Conservation (phyloP, 768 basidiomycete genomes). For the Trametes cinnabarina region DNA sequence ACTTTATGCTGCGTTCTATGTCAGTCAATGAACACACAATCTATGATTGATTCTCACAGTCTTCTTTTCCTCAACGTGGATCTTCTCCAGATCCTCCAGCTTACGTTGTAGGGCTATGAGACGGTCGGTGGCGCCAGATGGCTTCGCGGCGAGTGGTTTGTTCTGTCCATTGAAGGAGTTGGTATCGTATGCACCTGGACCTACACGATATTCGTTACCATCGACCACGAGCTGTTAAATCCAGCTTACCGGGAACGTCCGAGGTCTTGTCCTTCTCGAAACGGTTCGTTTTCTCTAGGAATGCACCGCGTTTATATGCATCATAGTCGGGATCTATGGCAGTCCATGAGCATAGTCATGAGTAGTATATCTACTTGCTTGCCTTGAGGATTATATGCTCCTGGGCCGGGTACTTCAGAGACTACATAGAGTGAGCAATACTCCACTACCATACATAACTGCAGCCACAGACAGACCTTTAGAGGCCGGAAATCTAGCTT, state of each 20-base stretch:
- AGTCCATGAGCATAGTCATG: background rate
- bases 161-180: slow-evolving; percentile 25
- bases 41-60: slow-evolving; percentile 42
- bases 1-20: slow-evolving; percentile 47
- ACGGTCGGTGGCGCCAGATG: slow-evolving; percentile 36
- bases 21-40: slow-evolving; percentile 2
- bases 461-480: slow-evolving; percentile 12
- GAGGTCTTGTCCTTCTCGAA: slow-evolving; percentile 45
- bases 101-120: slow-evolving; percentile 58
- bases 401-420: slow-evolving; percentile 53
- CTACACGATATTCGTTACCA: slow-evolving; percentile 23
- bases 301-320: slow-evolving; percentile 55
- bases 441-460: background rate
- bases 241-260: slow-evolving; percentile 42
- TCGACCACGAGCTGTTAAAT: background rate
- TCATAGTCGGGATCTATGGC: slow-evolving; percentile 44
- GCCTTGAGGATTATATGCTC: slow-evolving; percentile 48
- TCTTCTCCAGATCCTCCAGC: slow-evolving; percentile 59
- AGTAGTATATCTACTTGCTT: background rate
- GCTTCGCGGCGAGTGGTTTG: slow-evolving; percentile 28
- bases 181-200: slow-evolving; percentile 33
- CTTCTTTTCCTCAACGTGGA: slow-evolving; percentile 68
- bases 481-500: slow-evolving; percentile 39
- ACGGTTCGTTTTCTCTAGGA: slow-evolving; percentile 55
- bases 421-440: slow-evolving; percentile 28